Evolutionary conservation across 345 rosid species (phyloP).

Genomic region (Populus tremula): DNA sequence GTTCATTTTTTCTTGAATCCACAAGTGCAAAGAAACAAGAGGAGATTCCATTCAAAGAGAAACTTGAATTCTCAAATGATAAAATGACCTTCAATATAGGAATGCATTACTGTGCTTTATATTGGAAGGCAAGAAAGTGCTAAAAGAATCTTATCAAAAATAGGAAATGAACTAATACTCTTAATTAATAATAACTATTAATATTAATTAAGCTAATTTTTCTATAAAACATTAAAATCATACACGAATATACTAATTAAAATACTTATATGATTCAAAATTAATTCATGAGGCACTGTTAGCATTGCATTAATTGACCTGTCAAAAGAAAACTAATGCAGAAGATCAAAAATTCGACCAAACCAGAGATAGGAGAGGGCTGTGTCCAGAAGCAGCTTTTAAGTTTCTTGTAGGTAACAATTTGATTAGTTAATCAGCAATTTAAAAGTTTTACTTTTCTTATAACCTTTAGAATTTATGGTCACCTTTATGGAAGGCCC

Average conservation of each 20-base stretch:
- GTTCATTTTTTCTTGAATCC: background rate
- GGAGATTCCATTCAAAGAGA: background rate
- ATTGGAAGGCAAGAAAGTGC: background rate
- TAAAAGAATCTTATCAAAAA: background rate
- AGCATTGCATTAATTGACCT: background rate
- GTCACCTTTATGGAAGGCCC: slow-evolving; percentile 97
- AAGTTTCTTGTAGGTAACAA: background rate
- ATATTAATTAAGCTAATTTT: background rate
- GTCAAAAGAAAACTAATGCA: background rate
- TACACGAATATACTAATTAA: background rate
- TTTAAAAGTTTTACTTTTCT: background rate
- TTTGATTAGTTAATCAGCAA: background rate
- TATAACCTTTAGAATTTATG: background rate
- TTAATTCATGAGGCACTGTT: background rate
- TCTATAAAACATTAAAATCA: background rate
- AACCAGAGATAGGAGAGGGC: background rate
- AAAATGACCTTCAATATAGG: background rate
- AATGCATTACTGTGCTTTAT: background rate
- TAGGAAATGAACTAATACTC: background rate
- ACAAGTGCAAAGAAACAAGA: background rate
- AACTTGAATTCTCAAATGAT: background rate
- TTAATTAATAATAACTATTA: background rate
- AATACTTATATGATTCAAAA: background rate
- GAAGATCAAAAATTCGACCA: background rate
- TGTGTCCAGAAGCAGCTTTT: background rate